phyloP scores from a whole-genome alignment of 2,329 filamentous ascomycete species.

The Zasmidium angulare region DNA sequence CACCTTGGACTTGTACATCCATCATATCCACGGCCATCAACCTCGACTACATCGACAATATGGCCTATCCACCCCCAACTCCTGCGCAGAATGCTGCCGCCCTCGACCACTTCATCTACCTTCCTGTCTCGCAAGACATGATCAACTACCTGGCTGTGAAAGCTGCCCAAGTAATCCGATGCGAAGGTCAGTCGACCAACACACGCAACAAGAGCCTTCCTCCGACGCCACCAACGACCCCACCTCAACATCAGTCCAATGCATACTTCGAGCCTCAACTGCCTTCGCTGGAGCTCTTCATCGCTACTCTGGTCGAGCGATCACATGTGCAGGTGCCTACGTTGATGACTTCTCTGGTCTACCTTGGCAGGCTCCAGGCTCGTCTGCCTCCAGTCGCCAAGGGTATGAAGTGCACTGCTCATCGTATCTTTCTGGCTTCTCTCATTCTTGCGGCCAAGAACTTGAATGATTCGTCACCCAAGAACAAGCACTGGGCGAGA shows the following conservation, averaged over 20 bases:
- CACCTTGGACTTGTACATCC: background rate
- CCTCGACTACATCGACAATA: constrained; percentile 29
- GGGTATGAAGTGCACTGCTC: constrained; percentile 92
- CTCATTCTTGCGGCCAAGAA: constrained; percentile 92
- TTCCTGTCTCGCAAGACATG: constrained; percentile 73
- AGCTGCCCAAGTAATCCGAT: constrained; percentile 75
- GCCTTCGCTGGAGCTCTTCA: constrained; percentile 85
- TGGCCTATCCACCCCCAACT: constrained; percentile 47
- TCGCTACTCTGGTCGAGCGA: constrained; percentile 82
- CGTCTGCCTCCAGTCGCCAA: constrained; percentile 91
- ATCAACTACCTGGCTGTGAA: constrained; percentile 73
- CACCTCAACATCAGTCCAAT: constrained; percentile 51
- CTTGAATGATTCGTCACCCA: constrained; percentile 95
- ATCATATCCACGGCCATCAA: constrained; percentile 12
- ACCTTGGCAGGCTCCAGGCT: constrained; percentile 79
- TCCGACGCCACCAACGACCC: constrained; percentile 60
- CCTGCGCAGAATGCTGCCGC: constrained; percentile 65
- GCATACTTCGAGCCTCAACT: constrained; percentile 55
- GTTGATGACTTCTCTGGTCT: constrained; percentile 94
- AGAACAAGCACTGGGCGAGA: constrained; percentile 99
- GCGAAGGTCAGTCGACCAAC: constrained; percentile 55
- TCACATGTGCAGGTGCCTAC: constrained; percentile 98
- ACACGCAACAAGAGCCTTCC: constrained; percentile 49
- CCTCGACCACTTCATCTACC: constrained; percentile 77
- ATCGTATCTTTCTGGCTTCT: constrained; percentile 92